phyloP scores from a whole-genome alignment of 2,329 filamentous ascomycete species.

The Fusarium algeriense region DNA sequence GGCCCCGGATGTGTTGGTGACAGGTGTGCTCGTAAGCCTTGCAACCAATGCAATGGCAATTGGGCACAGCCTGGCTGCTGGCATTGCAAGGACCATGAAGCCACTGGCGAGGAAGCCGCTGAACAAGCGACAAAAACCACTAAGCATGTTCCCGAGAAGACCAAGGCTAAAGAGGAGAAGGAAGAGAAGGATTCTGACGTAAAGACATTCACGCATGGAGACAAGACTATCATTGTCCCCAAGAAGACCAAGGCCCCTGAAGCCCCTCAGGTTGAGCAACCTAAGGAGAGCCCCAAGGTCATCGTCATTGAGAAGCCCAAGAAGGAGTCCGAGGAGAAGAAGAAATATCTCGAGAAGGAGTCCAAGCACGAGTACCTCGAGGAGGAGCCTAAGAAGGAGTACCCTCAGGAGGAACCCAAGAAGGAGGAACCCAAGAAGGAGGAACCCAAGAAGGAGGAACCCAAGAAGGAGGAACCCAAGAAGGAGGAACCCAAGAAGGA shows the following conservation, averaged over 20 bases:
- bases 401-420: not conserved
- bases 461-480: not conserved
- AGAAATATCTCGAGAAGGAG: not conserved
- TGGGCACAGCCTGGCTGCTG: slow-evolving; percentile 50
- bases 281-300: slow-evolving; percentile 1
- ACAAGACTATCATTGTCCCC: slow-evolving; percentile 23
- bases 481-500: slow-evolving; percentile 1
- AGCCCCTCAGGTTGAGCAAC: not conserved
- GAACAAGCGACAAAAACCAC: slow-evolving; percentile 19
- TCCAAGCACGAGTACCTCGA: not conserved
- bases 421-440: not conserved
- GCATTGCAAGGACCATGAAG: slow-evolving; percentile 47
- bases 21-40: slow-evolving; percentile 45
- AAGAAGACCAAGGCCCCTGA: slow-evolving; percentile 25
- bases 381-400: not conserved
- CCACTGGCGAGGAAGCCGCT: slow-evolving; percentile 18
- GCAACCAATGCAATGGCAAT: slow-evolving; percentile 43
- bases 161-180: slow-evolving; percentile 9
- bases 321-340: not conserved
- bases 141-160: slow-evolving; percentile 10
- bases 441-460: not conserved
- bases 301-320: not conserved
- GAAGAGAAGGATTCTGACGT: slow-evolving; percentile 6
- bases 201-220: slow-evolving; percentile 29
- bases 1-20: slow-evolving; percentile 37